Evolutionary conservation across 441 rosid species (phyloP), one percentile per base, ranked within the genome.

Genomic region (Croton laevigatus): DNA sequence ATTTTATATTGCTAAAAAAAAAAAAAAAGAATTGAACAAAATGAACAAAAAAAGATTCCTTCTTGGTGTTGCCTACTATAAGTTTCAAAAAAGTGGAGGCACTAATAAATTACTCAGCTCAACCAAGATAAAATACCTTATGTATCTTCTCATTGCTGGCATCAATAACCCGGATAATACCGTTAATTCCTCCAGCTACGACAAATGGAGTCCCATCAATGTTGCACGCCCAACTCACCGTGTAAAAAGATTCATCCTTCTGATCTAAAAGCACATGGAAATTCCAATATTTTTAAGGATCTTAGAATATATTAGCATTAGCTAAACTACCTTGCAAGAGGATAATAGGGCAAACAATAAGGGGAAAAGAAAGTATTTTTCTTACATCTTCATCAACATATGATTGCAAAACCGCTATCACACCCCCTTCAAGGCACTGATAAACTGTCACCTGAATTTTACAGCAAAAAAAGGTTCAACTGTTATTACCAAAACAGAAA

Each of bases 191-290:
- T 68, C 97, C 99, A 20, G 97, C 93, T 46, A 82, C 94, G 44
- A 81, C 85, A 71, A 81, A 88, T 9, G 98, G 90, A 66, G 84
- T 81, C 67, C 92, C 97, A 48, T 82, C 89, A 74, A 73, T 62
- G 44, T 83, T 86, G 76, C 91, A 88, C 0, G 94, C 99, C 99
- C 98, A 94, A 71, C 93, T 92, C 66, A 88, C 87, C 14, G 98
- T 90, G 81, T 92, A 88, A 81, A 94, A 94, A 2, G 96, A 89
- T 85, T 94, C 99, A 8, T 92, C 97, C 87, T 88, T 94, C 99
- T 94, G 91, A 82, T 81, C 87, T 83, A 89, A 83, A 58, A 78
- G 75, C 81, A 87, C 70, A 81, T 73, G 77, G 78, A 89, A 80
- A 70, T 76, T 69, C 82, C 84, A 72, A 75, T 66, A 67, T 67